Base-by-base conservation (phyloP, 2,329 filamentous ascomycete species). In the Nothophaeocryptopus gaeumannii region DNA sequence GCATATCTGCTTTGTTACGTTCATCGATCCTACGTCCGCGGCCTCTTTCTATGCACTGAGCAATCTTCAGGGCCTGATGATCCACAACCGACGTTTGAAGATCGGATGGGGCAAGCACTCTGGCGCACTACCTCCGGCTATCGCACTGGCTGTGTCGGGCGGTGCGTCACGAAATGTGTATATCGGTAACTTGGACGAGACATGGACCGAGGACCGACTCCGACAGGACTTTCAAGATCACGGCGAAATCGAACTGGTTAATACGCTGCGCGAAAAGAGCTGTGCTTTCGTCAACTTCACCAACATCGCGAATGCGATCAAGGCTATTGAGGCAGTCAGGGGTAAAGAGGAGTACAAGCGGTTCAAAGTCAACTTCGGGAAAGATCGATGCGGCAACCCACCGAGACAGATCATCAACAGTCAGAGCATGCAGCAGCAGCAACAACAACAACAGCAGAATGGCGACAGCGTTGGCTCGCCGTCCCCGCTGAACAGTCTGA, bases 91-190 rank as follows among this genome's bases (percentile, higher is more conserved):
- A 57, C 85, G 93, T 45, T 78, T 99, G 60, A 99, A 99, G 81
- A 96, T 99, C 69, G 93, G 93, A 59, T 99, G 93, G 93, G 93
- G 93, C 58, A 99, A 99, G 78, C 93, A 99, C 72, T 99, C 93
- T 4, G 93, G 93, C 53, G 92, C 91, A 60, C 83, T 99, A 20
- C 93, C 93, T 34, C 91, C 93, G 14, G 93, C 93, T 7, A 97
- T 99, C 67, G 92, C 93, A 14, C 77, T 99, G 58, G 93, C 93
- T 39, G 93, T 99, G 45, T 96, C 90, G 61, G 93, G 92, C 45
- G 93, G 93, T 64, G 93, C 93, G 45, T 97, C 93, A n/a, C 84
- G 93, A 55, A 99, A 99, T 67, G 93, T 99, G 26, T 99, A 99
- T 71, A 87, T 99, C 66, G 93, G 93, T 56, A 99, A 99, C 71